phyloP scores from a whole-genome alignment of 2,329 filamentous ascomycete species.

The Esteya vermicola region DNA sequence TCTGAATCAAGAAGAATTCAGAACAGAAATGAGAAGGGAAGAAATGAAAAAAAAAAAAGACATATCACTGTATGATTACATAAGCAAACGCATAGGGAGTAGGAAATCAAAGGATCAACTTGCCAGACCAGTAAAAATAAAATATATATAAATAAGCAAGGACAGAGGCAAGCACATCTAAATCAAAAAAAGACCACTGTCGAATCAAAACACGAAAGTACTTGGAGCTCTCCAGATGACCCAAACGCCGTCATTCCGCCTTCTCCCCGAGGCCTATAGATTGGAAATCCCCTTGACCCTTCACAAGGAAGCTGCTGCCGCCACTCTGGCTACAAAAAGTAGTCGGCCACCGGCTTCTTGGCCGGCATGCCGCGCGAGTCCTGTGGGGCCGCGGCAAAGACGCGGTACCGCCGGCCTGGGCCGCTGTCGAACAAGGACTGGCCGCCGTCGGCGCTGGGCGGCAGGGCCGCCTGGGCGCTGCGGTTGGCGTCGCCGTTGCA shows the following conservation, averaged over 20 bases:
- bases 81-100: background rate
- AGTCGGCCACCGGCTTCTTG: slow-evolving; percentile 95
- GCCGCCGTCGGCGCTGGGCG: slow-evolving; percentile 30
- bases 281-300: too few relatives aligned
- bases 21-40: background rate
- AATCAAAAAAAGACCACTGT: background rate
- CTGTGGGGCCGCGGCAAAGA: slow-evolving; percentile 94
- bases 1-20: background rate
- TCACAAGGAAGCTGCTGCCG: too few relatives aligned
- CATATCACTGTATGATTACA: background rate
- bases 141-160: background rate
- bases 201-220: background rate
- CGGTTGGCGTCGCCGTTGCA: slow-evolving; percentile 53
- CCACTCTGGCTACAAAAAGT: slow-evolving; percentile 48
- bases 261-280: too few relatives aligned
- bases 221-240: too few relatives aligned
- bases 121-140: too few relatives aligned
- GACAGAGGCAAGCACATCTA: background rate
- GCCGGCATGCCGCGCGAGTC: slow-evolving; percentile 95
- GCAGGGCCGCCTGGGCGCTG: slow-evolving; percentile 20
- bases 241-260: too few relatives aligned
- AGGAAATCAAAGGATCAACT: too few relatives aligned
- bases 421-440: slow-evolving; percentile 38
- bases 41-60: background rate
- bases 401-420: slow-evolving; percentile 78